These are phyloP conservation scores for Clonostachys byssicola DNA, from an alignment of 2,329 filamentous ascomycete genomes.

Conservation along the genomic window DNA sequence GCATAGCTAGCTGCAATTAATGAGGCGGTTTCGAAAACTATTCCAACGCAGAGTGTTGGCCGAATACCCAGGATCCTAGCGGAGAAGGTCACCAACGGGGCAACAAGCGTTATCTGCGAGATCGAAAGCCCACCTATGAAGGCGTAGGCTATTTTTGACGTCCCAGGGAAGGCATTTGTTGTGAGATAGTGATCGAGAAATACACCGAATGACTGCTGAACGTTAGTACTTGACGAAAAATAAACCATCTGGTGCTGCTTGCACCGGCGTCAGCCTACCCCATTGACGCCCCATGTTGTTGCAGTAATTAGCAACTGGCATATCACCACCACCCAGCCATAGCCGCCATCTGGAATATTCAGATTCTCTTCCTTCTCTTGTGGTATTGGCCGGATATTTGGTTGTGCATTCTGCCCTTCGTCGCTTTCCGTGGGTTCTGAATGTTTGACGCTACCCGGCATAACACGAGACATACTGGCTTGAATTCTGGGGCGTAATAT, in stretches of 20 bases:
- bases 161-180: background rate
- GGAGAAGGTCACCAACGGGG: conserved; percentile 29
- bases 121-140: conserved; percentile 56
- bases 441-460: too few species aligned
- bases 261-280: conserved; percentile 10
- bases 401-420: too few species aligned
- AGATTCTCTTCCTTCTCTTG: too few species aligned
- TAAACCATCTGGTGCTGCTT: too few species aligned
- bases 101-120: conserved; percentile 29
- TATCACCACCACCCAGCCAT: conserved; percentile 1
- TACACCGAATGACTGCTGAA: background rate
- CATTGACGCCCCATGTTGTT: conserved; percentile 28
- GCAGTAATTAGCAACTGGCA: background rate
- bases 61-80: conserved; percentile 20
- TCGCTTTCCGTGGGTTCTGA: too few species aligned
- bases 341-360: background rate
- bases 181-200: background rate
- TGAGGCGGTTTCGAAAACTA: conserved; percentile 42
- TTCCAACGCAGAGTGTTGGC: conserved; percentile 43
- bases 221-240: too few species aligned
- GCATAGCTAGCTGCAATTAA: conserved; percentile 51
- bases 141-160: conserved; percentile 31
- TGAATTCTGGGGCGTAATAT: too few species aligned
- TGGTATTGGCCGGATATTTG: too few species aligned
- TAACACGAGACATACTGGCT: too few species aligned